Evolutionary conservation across 83 land plant genomes (phyloP).

Genomic region (Thuja plicata): DNA sequence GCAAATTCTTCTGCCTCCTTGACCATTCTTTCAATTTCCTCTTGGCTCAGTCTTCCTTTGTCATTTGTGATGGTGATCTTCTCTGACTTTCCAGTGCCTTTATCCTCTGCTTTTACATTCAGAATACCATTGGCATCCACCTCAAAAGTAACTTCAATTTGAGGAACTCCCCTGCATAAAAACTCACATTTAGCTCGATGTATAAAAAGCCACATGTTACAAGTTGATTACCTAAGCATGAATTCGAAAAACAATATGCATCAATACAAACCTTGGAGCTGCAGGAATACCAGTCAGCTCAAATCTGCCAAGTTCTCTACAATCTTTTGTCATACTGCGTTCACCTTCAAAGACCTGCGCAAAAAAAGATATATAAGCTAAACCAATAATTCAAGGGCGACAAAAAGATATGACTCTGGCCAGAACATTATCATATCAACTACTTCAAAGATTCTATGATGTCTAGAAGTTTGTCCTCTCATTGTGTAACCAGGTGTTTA

Average conservation of each 20-base stretch:
- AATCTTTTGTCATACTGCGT: conserved; percentile 89
- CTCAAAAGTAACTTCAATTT: conserved; percentile 91
- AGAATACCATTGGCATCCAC: conserved; percentile 91
- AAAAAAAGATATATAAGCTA: not conserved
- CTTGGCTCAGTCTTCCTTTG: conserved; percentile 72
- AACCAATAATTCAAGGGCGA: too few species aligned
- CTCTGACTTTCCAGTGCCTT: conserved; percentile 63
- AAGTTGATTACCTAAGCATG: too few species aligned
- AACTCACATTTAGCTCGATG: not conserved
- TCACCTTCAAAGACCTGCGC: conserved; percentile 94
- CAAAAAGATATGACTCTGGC: not conserved
- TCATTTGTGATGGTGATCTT: conserved; percentile 80
- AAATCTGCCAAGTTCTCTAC: conserved; percentile 75
- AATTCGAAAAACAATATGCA: not conserved
- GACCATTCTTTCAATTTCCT: conserved; percentile 61
- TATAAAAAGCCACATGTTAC: too few species aligned
- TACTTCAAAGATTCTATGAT: not conserved
- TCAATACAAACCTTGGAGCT: conserved; percentile 65
- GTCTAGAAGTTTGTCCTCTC: not conserved
- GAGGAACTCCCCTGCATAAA: conserved; percentile 73
- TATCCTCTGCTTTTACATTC: conserved; percentile 82
- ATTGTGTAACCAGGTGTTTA: not conserved
- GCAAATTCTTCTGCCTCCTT: conserved; percentile 59
- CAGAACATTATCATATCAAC: not conserved
- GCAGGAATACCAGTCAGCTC: conserved; percentile 85